Base-by-base conservation (phyloP, 2,329 filamentous ascomycete genomes). In the Dothideomycetes sp. region DNA sequence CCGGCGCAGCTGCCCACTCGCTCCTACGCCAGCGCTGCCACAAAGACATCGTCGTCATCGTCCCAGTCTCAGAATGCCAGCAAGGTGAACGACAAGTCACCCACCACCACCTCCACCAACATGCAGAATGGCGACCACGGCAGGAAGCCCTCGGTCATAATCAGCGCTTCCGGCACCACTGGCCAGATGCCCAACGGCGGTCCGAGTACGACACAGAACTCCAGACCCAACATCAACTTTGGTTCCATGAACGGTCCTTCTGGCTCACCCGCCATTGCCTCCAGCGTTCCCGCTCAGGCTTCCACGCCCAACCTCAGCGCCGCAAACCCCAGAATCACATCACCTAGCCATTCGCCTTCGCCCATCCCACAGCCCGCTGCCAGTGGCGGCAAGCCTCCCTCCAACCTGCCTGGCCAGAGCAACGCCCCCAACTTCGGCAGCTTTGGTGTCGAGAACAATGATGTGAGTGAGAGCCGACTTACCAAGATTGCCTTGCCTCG, bases 341-440 rank as follows among this genome's bases (percentile, higher is more conserved):
- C 88, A 32, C 91, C 91, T 5, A 80, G 84, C 34, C 81, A 83
- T 51, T 95, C 89, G 32, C 91, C 91, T 4, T 89, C 85, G 29
- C 91, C 91, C 4, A 96, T 96, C 53, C 89, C 91, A 22, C 84
- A 89, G 62, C 85, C 87, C 37, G 77, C 82, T 41, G 84, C 80
- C 55, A 91, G 87, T 56, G 86, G 87, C 52, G 85, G 80, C 41
- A 70, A 86, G 55, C 88, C 88, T 52, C 86, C 87, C 31, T 82
- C 85, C 23, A 76, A 75, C 49, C 73, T 86, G 49, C 73, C 80
- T 51, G 79, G 79, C 49, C 78, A 82, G 51, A 75, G 75, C 41
- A 80, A 78, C 55, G 79, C 81, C 61, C 76, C 84, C 38, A 75
- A 69, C 52, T 95, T 94, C 68, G 88, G 88, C 50, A 88, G 83